Conservation (phyloP, 345 rosid genomes). For the Erucastrum elatum region DNA sequence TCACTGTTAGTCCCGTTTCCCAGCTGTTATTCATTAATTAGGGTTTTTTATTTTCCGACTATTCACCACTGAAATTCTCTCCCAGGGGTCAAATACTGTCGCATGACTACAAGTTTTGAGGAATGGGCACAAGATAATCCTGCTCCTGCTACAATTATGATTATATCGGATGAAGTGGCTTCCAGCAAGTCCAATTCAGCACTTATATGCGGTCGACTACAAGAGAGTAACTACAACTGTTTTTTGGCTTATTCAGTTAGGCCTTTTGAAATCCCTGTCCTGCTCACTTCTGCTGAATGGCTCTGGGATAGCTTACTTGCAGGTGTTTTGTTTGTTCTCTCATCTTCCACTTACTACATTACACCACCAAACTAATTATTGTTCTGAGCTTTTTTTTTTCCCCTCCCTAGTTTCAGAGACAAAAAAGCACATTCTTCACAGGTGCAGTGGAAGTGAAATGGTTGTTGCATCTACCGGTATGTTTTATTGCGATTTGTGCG, state of each 20-base stretch:
- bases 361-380: neutral
- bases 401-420: neutral
- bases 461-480: neutral
- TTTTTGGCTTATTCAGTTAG: neutral
- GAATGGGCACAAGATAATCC: neutral
- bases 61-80: too few species aligned
- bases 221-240: too few species aligned
- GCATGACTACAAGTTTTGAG: neutral
- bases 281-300: too few species aligned
- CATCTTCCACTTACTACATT: too few species aligned
- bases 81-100: neutral
- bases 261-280: too few species aligned
- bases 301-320: too few species aligned
- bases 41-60: too few species aligned
- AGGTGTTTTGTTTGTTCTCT: too few species aligned
- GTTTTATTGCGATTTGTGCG: constrained; percentile 5
- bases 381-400: neutral
- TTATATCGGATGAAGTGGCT: constrained; percentile 1
- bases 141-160: constrained; percentile 6
- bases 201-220: too few species aligned
- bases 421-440: neutral
- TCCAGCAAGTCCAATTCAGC: neutral
- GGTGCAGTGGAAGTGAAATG: neutral
- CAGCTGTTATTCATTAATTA: too few species aligned
- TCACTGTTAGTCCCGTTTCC: neutral